A percentile compares a stretch with the other conserved stretches of the same genome.
These are phyloP conservation scores for Leccinum imitatum DNA, from an alignment of 768 basidiomycete genomes.

Conservation along the genomic window DNA sequence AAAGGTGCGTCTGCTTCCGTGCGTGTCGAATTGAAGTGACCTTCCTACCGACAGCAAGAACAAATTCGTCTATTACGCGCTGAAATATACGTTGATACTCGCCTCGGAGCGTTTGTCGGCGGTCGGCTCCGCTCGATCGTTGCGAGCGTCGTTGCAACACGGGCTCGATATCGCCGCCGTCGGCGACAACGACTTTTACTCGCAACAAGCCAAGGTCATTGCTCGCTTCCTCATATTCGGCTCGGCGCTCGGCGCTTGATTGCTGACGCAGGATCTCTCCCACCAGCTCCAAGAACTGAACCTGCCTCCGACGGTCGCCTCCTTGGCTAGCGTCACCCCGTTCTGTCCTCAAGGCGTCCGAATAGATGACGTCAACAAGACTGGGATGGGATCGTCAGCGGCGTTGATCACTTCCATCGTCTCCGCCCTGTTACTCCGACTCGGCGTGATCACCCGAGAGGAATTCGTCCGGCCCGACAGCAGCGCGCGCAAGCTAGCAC, in stretches of 20 bases:
- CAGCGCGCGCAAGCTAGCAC: slow-evolving; percentile 63
- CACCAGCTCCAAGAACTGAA: slow-evolving; percentile 59
- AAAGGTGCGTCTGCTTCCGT: slow-evolving; percentile 19
- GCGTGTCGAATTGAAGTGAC: slow-evolving; percentile 1
- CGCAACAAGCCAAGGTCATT: slow-evolving; percentile 79
- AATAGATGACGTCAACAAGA: slow-evolving; percentile 89
- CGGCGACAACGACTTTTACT: slow-evolving; percentile 96
- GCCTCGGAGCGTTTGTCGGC: slow-evolving; percentile 47
- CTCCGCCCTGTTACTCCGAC: slow-evolving; percentile 77
- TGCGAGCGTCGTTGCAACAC: slow-evolving; percentile 39
- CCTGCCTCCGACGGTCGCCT: slow-evolving; percentile 62
- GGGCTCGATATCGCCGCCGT: slow-evolving; percentile 80
- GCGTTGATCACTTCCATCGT: slow-evolving; percentile 96
- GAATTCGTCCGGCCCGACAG: slow-evolving; percentile 45
- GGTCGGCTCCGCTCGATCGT: slow-evolving; percentile 39
- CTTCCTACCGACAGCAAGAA: slow-evolving; percentile 53
- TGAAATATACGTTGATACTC: slow-evolving; percentile 75
- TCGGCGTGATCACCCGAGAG: slow-evolving; percentile 55
- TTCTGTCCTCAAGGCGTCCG: slow-evolving; percentile 70
- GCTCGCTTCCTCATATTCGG: not conserved
- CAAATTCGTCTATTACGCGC: slow-evolving; percentile 89
- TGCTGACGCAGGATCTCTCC: slow-evolving; percentile 3
- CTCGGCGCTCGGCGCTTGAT: not conserved
- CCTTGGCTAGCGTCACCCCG: slow-evolving; percentile 68
- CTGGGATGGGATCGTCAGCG: slow-evolving; percentile 95